Percentiles rank a stretch among this genome's conserved stretches.
These are phyloP conservation scores for Smallanthus sonchifolius DNA, from an alignment of 129 eudicot genomes.

Conservation along the genomic window DNA sequence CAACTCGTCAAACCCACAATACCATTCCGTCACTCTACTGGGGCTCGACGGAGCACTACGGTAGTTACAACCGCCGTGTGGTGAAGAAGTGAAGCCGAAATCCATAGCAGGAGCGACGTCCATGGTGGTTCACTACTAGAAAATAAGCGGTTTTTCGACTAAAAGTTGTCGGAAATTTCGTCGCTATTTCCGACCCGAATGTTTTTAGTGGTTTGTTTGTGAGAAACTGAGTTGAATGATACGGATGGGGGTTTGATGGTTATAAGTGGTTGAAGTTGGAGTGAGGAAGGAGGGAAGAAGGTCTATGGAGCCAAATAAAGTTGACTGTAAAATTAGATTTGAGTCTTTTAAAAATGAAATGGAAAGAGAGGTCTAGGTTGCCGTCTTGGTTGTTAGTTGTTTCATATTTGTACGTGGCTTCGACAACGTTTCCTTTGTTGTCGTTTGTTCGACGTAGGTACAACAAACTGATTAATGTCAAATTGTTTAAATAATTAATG, in stretches of 20 bases:
- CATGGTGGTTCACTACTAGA: neutral
- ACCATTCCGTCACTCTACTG: conserved; percentile 23
- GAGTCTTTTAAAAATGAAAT: neutral
- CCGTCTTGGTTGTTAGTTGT: neutral
- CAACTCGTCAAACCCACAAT: conserved; percentile 42
- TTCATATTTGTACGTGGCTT: neutral
- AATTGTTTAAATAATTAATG: neutral
- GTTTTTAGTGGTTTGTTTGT: no score
- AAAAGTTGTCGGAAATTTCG: no score
- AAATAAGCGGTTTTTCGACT: no score
- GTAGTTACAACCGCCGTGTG: conserved; percentile 27
- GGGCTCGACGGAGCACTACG: conserved; percentile 75
- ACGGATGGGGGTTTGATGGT: neutral
- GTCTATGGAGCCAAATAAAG: conserved; percentile 5
- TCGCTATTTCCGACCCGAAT: no score
- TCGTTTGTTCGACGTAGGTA: conserved; percentile 1
- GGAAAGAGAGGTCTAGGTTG: neutral
- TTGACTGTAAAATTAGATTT: conserved; percentile 17
- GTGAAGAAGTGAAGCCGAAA: conserved; percentile 49
- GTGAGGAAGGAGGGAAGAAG: conserved; percentile 18
- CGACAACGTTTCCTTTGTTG: conserved; percentile 15
- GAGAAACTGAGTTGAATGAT: conserved; percentile 12
- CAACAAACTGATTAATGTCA: neutral
- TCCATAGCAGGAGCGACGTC: conserved; percentile 24
- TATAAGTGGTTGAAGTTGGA: conserved; percentile 12